Evolutionary conservation across 768 basidiomycete genomes (phyloP).

Genomic region (Nidularia sp.): DNA sequence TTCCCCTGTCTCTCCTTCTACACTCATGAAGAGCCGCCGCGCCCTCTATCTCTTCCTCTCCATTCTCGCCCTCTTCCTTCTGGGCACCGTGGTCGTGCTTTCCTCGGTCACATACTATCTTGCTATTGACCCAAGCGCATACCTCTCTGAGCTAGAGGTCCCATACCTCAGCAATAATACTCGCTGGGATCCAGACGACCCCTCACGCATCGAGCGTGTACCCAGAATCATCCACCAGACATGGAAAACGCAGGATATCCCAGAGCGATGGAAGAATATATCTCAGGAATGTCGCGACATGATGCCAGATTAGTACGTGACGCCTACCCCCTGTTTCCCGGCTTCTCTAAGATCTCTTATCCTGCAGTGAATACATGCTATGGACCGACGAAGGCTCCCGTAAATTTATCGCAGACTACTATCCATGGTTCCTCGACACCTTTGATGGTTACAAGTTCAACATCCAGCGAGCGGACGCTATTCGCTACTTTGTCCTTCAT

Average conservation of each 20-base stretch:
- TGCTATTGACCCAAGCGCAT: constrained; percentile 72
- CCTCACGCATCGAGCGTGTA: constrained; percentile 66
- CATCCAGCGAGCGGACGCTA: constrained; percentile 95
- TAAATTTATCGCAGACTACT: constrained; percentile 83
- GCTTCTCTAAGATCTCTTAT: constrained; percentile 7
- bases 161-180: constrained; percentile 48
- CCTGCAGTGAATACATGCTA: constrained; percentile 83
- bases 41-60: constrained; percentile 38
- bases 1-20: constrained; percentile 2
- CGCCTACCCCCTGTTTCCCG: constrained; percentile 4
- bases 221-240: constrained; percentile 97
- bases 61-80: constrained; percentile 68
- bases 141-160: constrained; percentile 77
- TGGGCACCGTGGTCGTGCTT: constrained; percentile 88
- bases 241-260: constrained; percentile 91
- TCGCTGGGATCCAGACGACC: constrained; percentile 61
- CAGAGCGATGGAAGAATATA: constrained; percentile 72
- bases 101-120: constrained; percentile 90
- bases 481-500: constrained; percentile 97
- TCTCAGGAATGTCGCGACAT: constrained; percentile 85
- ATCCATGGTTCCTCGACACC: constrained; percentile 90
- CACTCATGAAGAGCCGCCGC: constrained; percentile 42
- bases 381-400: constrained; percentile 95
- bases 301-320: constrained; percentile 93
- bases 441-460: constrained; percentile 89